Base-by-base conservation (phyloP, 768 basidiomycete species). In the Termitomyces sp. region DNA sequence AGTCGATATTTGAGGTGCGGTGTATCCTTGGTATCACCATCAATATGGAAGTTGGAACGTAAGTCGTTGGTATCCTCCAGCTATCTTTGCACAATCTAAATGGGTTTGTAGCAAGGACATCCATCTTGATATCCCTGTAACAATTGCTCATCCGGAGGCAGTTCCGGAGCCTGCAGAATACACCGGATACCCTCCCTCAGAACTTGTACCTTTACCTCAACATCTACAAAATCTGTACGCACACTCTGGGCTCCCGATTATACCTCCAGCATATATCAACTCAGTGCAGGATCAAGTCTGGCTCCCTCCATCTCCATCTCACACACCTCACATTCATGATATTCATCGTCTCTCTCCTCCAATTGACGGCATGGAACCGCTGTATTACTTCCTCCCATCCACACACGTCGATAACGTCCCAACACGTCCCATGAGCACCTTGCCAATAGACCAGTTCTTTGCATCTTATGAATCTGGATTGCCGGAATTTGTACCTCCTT, bases 41-140 rank as follows among this genome's bases (percentile, higher is more conserved):
- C 52, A 73, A 73, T n/a, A 86, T 90, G 84, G 86, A 85, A 35
- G 71, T 86, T 43, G 87, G 84, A 67, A 86, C 80, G 90, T 90
- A 62, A 51, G 78, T 70, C 16, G 35, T 48, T 24, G 40, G 9
- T 18, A 16, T 9, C 8, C 1, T 36, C 4, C 18, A 52, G 35
- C 13, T 4, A 26, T 26, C 16, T 22, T 2, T 24, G 50, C 14
- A 49, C 57, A 41, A 41, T 51, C 28, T 52, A 14, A 57, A n/a
- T 36, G 36, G 38, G 6, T 10, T 22, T 60, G 60, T 62, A 93
- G 91, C 63, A 90, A 89, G 69, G 88, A 92, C 66, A 79, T 90
- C 26, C 63, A 79, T 30, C 68, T 92, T 0, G 77, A 81, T 48
- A 71, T 93, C 10, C 88, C 88, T 10, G 77, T 90, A 0, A 76